Evolutionary conservation across 441 rosid genomes (phyloP).

Genomic region (Jatropha multifida): DNA sequence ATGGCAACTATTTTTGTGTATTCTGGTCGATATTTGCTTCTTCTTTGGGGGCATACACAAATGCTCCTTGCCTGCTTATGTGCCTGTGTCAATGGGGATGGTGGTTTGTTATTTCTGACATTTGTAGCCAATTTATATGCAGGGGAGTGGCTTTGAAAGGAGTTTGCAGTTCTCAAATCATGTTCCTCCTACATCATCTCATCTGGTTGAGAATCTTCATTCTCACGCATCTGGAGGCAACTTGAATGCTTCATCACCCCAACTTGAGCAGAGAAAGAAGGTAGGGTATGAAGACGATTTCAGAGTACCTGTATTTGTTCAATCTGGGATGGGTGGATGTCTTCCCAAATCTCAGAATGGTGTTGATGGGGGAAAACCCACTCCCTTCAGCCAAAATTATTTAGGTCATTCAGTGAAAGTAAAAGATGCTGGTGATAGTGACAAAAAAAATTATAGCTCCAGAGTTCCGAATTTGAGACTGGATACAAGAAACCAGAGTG

Average conservation of each 20-base stretch:
- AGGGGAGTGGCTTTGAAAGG: slow-evolving; percentile 51
- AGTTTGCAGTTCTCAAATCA: slow-evolving; percentile 29
- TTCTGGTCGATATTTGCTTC: background rate
- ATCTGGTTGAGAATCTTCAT: slow-evolving; percentile 38
- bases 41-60: background rate
- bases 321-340: slow-evolving; percentile 37
- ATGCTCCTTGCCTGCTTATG: background rate
- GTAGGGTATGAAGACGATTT: slow-evolving; percentile 70
- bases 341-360: slow-evolving; percentile 33
- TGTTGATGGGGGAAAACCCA: slow-evolving; percentile 28
- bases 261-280: slow-evolving; percentile 43
- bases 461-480: slow-evolving; percentile 28
- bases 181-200: slow-evolving; percentile 31
- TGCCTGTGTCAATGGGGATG: background rate
- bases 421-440: slow-evolving; percentile 24
- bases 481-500: slow-evolving; percentile 27
- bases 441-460: slow-evolving; percentile 22
- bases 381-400: slow-evolving; percentile 22
- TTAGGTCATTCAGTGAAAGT: slow-evolving; percentile 17
- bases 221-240: slow-evolving; percentile 35
- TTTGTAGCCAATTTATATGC: slow-evolving; percentile 22
- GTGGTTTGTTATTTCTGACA: slow-evolving; percentile 11
- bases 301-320: slow-evolving; percentile 64
- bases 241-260: slow-evolving; percentile 34
- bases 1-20: background rate